A percentile compares a stretch with the other conserved stretches of the same genome.
Conservation (phyloP, 1,284 basidiomycete species). For the Vanrija sp. region DNA sequence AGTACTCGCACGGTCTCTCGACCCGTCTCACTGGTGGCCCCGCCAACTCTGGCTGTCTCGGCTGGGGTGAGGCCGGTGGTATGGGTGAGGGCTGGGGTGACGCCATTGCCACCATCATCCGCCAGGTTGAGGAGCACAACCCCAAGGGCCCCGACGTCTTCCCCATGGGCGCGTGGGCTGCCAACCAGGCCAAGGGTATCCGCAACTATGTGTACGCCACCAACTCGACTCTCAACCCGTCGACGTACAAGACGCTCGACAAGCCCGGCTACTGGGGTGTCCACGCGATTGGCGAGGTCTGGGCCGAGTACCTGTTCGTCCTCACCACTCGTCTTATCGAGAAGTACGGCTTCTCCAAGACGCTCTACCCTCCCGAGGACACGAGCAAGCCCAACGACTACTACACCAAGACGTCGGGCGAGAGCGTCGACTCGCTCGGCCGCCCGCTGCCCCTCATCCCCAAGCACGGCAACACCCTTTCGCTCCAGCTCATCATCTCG, state of each 20-base stretch:
- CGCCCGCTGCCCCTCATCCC: constrained; percentile 64
- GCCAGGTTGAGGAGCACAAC: constrained; percentile 66
- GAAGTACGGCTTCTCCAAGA: constrained; percentile 73
- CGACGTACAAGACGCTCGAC: constrained; percentile 93
- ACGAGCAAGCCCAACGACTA: constrained; percentile 57
- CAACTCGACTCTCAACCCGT: constrained; percentile 76
- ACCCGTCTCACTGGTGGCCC: constrained; percentile 93
- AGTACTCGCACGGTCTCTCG: constrained; percentile 80
- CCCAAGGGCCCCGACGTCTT: constrained; percentile 54
- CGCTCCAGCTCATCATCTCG: constrained; percentile 79
- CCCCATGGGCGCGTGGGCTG: constrained; percentile 92
- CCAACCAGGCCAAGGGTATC: constrained; percentile 72
- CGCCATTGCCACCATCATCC: constrained; percentile 77
- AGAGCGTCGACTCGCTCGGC: constrained; percentile 49
- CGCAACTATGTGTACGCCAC: constrained; percentile 81
- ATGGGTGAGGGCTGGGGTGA: constrained; percentile 81
- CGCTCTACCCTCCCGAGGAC: constrained; percentile 70
- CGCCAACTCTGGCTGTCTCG: constrained; percentile 84
- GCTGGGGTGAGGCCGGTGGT: constrained; percentile 91
- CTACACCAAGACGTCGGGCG: constrained; percentile 53
- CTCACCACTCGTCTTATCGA: constrained; percentile 68
- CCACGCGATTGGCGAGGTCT: constrained; percentile 89
- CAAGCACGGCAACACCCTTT: constrained; percentile 85
- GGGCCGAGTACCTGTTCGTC: constrained; percentile 91
- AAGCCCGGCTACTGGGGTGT: constrained; percentile 57